phyloP scores from a whole-genome alignment of 768 basidiomycete genomes.

The Hygrocybe coccinea region DNA sequence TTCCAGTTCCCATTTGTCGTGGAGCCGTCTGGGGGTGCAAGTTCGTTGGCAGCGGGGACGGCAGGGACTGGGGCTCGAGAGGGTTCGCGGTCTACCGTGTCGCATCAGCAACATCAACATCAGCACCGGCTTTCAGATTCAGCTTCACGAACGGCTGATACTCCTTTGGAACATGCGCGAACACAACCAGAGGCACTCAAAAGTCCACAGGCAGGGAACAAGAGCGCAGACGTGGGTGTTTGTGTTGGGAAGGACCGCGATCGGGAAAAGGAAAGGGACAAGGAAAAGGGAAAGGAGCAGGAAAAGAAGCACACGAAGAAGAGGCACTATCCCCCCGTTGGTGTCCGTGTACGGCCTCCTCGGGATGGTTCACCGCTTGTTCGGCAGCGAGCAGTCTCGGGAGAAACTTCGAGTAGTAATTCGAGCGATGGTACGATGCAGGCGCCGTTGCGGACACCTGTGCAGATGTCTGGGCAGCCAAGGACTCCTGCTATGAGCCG shows the following conservation, averaged over 20 bases:
- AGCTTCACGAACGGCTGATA: background rate
- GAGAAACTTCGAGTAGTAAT: background rate
- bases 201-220: background rate
- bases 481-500: background rate
- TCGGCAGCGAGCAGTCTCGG: constrained; percentile 6
- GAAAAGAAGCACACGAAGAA: constrained; percentile 44
- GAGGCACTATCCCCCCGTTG: constrained; percentile 38
- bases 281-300: constrained; percentile 21
- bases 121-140: background rate
- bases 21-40: background rate
- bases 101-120: constrained; percentile 5
- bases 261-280: constrained; percentile 1
- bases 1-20: background rate
- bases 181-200: background rate
- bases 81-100: too few relatives aligned
- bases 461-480: background rate
- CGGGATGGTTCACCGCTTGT: constrained; percentile 25
- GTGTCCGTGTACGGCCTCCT: constrained; percentile 43
- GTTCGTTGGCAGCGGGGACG: background rate
- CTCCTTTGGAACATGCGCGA: background rate
- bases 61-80: too few relatives aligned
- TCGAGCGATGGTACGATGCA: background rate
- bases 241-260: background rate
- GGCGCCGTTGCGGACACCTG: constrained; percentile 15
- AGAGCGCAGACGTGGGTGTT: too few relatives aligned